Percentiles rank a stretch among this genome's conserved stretches.
Conservation (phyloP, 1,139 yeast genomes). For the Keqinozyma sinolaborantium region DNA sequence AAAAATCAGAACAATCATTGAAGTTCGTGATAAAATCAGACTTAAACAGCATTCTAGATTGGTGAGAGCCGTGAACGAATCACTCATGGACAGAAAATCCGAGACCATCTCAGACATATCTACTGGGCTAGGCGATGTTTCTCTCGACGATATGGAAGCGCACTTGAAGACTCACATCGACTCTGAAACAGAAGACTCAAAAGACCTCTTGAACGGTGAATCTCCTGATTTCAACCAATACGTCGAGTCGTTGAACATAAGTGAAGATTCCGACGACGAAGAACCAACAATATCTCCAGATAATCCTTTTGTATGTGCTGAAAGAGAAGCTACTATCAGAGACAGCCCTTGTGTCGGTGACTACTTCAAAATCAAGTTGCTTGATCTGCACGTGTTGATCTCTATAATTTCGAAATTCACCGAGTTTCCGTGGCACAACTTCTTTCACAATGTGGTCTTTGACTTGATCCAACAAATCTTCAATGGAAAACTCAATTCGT, state of each 20-base stretch:
- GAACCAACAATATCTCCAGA: conserved; percentile 46
- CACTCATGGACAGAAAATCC: conserved; percentile 7
- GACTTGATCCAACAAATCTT: conserved; percentile 47
- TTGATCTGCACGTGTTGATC: conserved; percentile 37
- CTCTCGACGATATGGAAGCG: conserved; percentile 29
- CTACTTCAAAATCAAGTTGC: conserved; percentile 37
- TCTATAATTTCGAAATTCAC: conserved; percentile 36
- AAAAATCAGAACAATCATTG: conserved; percentile 31
- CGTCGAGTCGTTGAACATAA: conserved; percentile 18
- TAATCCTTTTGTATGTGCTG: conserved; percentile 44
- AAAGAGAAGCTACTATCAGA: conserved; percentile 31
- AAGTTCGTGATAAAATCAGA: conserved; percentile 35
- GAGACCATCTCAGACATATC: conserved; percentile 22
- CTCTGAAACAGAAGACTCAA: conserved; percentile 9
- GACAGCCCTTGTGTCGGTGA: conserved; percentile 42
- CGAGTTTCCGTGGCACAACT: conserved; percentile 44
- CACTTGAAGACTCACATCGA: conserved; percentile 5
- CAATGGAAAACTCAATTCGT: conserved; percentile 46
- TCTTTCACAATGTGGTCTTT: conserved; percentile 49
- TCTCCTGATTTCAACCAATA: conserved; percentile 10
- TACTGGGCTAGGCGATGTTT: conserved; percentile 36
- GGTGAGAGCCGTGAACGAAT: conserved; percentile 31
- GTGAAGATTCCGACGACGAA: conserved; percentile 43
- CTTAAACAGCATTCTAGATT: conserved; percentile 27
- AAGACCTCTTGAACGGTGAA: conserved; percentile 9